phyloP scores from a whole-genome alignment of 2,329 filamentous ascomycete genomes.

The Aspergillus sp. region DNA sequence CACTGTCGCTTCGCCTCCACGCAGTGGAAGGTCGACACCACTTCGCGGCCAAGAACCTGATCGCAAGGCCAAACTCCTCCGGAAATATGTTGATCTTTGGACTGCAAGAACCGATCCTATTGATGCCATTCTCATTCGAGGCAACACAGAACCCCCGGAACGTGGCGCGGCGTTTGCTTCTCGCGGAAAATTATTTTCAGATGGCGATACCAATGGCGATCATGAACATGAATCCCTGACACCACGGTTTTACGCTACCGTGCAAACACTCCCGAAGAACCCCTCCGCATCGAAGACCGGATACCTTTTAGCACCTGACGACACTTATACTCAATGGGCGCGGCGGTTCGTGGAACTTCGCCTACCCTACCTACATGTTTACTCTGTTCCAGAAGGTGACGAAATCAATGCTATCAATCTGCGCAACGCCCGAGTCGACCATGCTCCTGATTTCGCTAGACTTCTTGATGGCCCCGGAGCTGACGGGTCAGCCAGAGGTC shows the following conservation, averaged over 20 bases:
- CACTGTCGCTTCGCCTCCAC: slow-evolving; percentile 29
- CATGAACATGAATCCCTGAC: slow-evolving; percentile 39
- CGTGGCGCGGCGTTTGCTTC: slow-evolving; percentile 35
- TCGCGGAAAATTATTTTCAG: slow-evolving; percentile 20
- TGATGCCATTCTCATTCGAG: slow-evolving; percentile 45
- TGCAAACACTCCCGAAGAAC: slow-evolving; percentile 79
- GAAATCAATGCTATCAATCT: slow-evolving; percentile 88
- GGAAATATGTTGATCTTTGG: slow-evolving; percentile 44
- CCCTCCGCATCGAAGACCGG: slow-evolving; percentile 79
- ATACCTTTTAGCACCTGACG: slow-evolving; percentile 82
- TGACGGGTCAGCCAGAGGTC: slow-evolving; percentile 44
- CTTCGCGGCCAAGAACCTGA: slow-evolving; percentile 37
- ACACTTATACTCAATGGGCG: slow-evolving; percentile 76
- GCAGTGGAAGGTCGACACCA: slow-evolving; percentile 38
- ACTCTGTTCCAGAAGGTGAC: slow-evolving; percentile 81
- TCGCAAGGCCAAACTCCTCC: slow-evolving; percentile 39
- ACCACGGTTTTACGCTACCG: slow-evolving; percentile 71
- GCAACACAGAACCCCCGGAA: slow-evolving; percentile 45
- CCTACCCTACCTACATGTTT: slow-evolving; percentile 86
- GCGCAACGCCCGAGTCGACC: slow-evolving; percentile 85
- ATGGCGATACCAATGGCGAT: slow-evolving; percentile 28
- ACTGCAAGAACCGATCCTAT: slow-evolving; percentile 42
- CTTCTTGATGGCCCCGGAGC: slow-evolving; percentile 60
- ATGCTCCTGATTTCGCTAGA: slow-evolving; percentile 81
- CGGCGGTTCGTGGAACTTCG: slow-evolving; percentile 91